These are phyloP conservation scores for Trametes sp. DNA, from an alignment of 1,284 basidiomycete species.

Conservation along the genomic window DNA sequence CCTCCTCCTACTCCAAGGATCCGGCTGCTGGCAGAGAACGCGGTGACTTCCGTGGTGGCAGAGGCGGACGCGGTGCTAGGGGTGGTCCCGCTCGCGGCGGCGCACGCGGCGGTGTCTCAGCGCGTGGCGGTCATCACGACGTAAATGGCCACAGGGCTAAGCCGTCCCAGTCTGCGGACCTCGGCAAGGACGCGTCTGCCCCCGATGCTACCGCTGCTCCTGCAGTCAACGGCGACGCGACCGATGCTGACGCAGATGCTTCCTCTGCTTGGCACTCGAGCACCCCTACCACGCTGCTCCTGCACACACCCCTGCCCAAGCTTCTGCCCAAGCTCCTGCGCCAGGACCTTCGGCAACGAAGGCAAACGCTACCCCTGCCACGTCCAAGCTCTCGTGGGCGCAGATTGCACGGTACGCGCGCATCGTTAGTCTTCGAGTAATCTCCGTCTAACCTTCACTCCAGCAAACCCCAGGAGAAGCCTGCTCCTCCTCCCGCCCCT, in stretches of 20 bases:
- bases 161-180: constrained; percentile 34
- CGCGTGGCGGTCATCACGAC: constrained; percentile 62
- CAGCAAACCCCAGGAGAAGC: constrained; percentile 63
- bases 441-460: constrained; percentile 2
- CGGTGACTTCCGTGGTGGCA: constrained; percentile 67
- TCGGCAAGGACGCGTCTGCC: constrained; percentile 30
- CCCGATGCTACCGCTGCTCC: constrained; percentile 30
- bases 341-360: constrained; percentile 36
- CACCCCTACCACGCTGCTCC: constrained; percentile 45
- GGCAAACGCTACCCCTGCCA: constrained; percentile 65
- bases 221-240: constrained; percentile 25
- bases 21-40: constrained; percentile 51
- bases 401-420: constrained; percentile 73
- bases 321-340: constrained; percentile 25
- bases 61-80: constrained; percentile 71
- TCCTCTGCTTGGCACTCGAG: constrained; percentile 37
- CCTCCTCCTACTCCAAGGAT: constrained; percentile 56
- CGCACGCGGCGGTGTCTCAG: constrained; percentile 56
- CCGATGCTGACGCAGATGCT: constrained; percentile 27
- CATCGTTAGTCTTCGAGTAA: background rate
- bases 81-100: constrained; percentile 68
- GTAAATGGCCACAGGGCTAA: constrained; percentile 54
- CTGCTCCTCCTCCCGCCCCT: constrained; percentile 47
- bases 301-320: constrained; percentile 30
- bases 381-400: constrained; percentile 81